Evolutionary conservation across 495 filamentous ascomycete genomes (phyloP), one percentile per base, ranked within the genome.

Genomic region (Penicillium arizonense): DNA sequence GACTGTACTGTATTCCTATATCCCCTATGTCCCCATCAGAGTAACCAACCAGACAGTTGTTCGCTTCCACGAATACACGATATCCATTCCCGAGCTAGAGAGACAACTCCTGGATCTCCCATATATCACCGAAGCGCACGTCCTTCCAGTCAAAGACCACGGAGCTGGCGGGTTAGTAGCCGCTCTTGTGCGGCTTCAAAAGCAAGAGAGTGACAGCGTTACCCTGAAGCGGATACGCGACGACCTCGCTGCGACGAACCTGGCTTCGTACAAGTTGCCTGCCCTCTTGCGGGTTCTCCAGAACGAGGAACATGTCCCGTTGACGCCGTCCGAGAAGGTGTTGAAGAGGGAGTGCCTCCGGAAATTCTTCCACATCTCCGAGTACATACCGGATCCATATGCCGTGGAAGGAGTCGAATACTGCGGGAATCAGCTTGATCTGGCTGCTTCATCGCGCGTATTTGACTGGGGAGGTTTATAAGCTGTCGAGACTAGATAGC

Each of bases 81-180:
- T 49, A 16, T 40, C 46, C n/a, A 26, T 49, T 30, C n/a, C 28
- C 3, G 46, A 49, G 18, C 46, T 49, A 28, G 46, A 49, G 28
- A 30, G 28, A 32, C 10, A 18, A 3, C 46, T 49, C 35, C 20
- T 49, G 13, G 13, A 20, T 10, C 46, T 49, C 30, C 18, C 46
- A 14, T 49, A 49, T 30, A 32, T 49, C 24, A 18, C 35, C 16
- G 46, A 49, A 30, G 46, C 46, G 35, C 21, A 49, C 23, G 46
- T 49, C 28, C 23, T 49, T 20, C 35, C 35, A 3, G 35, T 40
- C 34, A 23, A 28, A 16, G 46, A 49, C 21, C 35, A 49, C 35
- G 46, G 36, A 38, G 36, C 36, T 18, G 36, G 36, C 36, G 36
- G 36, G n/a, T 38, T 38, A 38, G 36, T 38, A 18, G 36, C 36